Base-by-base conservation (phyloP, 768 basidiomycete genomes). In the Chlorophyllum brunneum region DNA sequence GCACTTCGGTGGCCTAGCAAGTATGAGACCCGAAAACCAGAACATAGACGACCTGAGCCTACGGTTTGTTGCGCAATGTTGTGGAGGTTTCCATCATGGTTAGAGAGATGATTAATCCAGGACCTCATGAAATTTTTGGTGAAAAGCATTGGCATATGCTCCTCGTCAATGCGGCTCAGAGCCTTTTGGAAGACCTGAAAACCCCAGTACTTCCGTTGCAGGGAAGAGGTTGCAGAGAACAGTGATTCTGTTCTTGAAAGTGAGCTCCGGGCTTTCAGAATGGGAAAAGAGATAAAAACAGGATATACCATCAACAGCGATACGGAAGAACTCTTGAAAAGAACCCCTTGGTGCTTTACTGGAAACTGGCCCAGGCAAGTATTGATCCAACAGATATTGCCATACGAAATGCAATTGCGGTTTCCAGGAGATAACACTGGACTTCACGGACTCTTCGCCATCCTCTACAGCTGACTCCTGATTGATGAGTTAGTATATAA, bases 41-140 rank as follows among this genome's bases (percentile, higher is more conserved):
- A 31, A 49, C 7, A 4, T 6, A 34, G 38, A 20, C 9, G 15
- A 15, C 10, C n/a, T 42, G 30, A 40, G 66, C 85, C 38, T 59
- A 89, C 95, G 63, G 92, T 85, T 66, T 90, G 83, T 53, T 79
- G 79, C 2, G 95, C 92, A 15, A 87, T 85, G 67, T 92, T 94
- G 72, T 95, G 90, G 40, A 98, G 70, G 64, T 93, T 88, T 45
- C 93, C 81, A 66, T 98, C 95, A 39, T 77, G 78, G 48, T 90
- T 85, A 0, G 92, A 88, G 18, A 99, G 76, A 66, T 98, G 94
- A 64, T 95, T 95, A 54, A 95, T 95, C 92, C 95, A 95, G 31
- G 87, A 86, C 31, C 93, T 85, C 88, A 98, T 94, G 62, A 97
- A 90, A 65, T 97, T 94, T 61, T 86, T 87, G 16, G 91, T 95